Conservation (phyloP, 768 basidiomycete genomes). For the Suillus fuscotomentosus region DNA sequence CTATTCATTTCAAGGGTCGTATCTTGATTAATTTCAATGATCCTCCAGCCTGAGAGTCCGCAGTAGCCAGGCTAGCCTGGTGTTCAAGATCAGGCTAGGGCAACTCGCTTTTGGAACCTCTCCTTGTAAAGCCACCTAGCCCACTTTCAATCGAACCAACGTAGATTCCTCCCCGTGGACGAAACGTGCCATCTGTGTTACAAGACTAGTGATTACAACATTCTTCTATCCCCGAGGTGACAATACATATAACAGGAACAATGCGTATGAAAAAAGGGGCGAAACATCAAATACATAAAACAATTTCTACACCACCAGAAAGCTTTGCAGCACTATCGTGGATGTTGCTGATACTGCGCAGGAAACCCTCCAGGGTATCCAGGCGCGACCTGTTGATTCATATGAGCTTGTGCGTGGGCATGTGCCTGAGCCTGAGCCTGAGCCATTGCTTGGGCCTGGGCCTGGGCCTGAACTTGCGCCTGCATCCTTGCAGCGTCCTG, state of each 20-base stretch:
- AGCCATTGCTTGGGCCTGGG: constrained; percentile 40
- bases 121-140: not conserved
- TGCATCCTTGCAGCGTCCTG: constrained; percentile 37
- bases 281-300: not conserved
- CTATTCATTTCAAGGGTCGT: not conserved
- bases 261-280: not conserved
- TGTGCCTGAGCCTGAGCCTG: constrained; percentile 32
- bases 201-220: constrained; percentile 3
- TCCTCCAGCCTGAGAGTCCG: not conserved
- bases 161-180: not conserved
- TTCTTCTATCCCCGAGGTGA: not conserved
- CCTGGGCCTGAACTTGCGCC: constrained; percentile 43
- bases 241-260: constrained; percentile 1
- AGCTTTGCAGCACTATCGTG: constrained; percentile 18
- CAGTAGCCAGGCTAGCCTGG: not conserved
- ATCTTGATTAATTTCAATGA: not conserved
- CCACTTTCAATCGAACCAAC: not conserved
- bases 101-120: not conserved
- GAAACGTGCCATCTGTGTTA: not conserved
- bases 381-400: constrained; percentile 24
- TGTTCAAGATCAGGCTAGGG: not conserved
- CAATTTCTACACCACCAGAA: not conserved
- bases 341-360: constrained; percentile 29
- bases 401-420: constrained; percentile 22
- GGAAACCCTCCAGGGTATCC: constrained; percentile 30